phyloP scores from a whole-genome alignment of 2,329 filamentous ascomycete species.

The Gyromitra esculenta region DNA sequence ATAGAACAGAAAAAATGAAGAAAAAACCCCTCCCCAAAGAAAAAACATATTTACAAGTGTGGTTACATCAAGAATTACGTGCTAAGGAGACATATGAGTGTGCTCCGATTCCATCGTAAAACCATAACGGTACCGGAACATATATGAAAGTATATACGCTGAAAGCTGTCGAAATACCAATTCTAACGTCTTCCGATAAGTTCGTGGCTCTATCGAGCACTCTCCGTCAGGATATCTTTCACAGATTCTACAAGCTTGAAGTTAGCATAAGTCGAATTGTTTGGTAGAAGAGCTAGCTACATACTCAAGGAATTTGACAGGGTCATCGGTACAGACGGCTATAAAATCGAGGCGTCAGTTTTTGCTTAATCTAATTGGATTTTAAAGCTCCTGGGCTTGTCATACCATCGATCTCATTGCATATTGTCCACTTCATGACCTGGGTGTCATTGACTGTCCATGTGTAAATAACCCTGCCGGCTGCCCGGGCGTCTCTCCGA shows the following conservation, averaged over 20 bases:
- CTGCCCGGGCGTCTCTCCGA: conserved; percentile 68
- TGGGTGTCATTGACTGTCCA: conserved; percentile 88
- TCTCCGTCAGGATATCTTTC: conserved; percentile 33
- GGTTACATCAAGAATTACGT: neutral
- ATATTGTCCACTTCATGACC: conserved; percentile 79
- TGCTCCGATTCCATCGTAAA: conserved; percentile 29
- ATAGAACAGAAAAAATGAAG: conserved; percentile 12
- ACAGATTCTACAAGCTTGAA: conserved; percentile 35
- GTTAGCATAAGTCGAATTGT: conserved; percentile 14
- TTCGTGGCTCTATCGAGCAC: conserved; percentile 18
- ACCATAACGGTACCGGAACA: conserved; percentile 41
- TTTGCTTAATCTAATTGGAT: neutral
- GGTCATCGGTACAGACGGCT: conserved; percentile 54
- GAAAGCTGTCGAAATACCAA: conserved; percentile 33
- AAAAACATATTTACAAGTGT: conserved; percentile 29
- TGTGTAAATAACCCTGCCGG: conserved; percentile 71
- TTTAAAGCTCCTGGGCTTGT: neutral
- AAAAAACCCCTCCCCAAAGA: neutral
- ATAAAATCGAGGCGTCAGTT: conserved; percentile 17
- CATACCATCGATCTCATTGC: conserved; percentile 47
- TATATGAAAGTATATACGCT: conserved; percentile 39
- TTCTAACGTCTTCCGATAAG: conserved; percentile 24
- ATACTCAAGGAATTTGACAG: conserved; percentile 53
- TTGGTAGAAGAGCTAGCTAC: conserved; percentile 1
- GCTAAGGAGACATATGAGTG: conserved; percentile 15